These are phyloP conservation scores for Miamiensis avidus DNA, from an alignment of 169 alveolate species.

Conservation along the genomic window DNA sequence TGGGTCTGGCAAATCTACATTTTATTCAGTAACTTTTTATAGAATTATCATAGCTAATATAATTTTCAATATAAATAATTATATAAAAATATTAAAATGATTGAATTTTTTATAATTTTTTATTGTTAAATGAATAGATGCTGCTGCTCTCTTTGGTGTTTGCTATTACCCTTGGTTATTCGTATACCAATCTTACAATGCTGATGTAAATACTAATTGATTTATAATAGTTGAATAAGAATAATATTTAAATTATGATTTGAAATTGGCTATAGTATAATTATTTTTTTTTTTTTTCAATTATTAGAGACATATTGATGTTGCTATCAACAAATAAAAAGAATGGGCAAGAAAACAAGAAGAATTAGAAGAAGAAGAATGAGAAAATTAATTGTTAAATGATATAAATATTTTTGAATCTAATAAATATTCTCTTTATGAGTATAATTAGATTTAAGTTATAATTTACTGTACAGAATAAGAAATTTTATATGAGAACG, in stretches of 20 bases:
- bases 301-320: constrained; percentile 30
- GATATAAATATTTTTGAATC: not conserved
- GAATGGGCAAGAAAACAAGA: constrained; percentile 26
- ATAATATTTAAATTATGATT: not conserved
- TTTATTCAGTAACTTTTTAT: constrained; percentile 39
- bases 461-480: not conserved
- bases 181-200: constrained; percentile 30
- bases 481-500: too few species aligned
- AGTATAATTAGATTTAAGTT: too few species aligned
- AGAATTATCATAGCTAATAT: too few species aligned
- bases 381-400: not conserved
- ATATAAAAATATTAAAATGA: too few species aligned
- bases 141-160: constrained; percentile 22
- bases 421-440: not conserved
- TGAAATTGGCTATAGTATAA: not conserved
- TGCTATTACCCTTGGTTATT: constrained; percentile 47
- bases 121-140: not conserved
- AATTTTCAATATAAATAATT: too few species aligned
- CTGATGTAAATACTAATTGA: too few species aligned
- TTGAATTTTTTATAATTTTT: not conserved
- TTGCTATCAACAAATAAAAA: constrained; percentile 32
- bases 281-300: not conserved
- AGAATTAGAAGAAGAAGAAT: constrained; percentile 36
- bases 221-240: too few species aligned
- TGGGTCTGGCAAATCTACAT: constrained; percentile 44